Evolutionary conservation across 2,329 filamentous ascomycete genomes (phyloP), one percentile per base, ranked within the genome.

Genomic region (Xylaria sp.): DNA sequence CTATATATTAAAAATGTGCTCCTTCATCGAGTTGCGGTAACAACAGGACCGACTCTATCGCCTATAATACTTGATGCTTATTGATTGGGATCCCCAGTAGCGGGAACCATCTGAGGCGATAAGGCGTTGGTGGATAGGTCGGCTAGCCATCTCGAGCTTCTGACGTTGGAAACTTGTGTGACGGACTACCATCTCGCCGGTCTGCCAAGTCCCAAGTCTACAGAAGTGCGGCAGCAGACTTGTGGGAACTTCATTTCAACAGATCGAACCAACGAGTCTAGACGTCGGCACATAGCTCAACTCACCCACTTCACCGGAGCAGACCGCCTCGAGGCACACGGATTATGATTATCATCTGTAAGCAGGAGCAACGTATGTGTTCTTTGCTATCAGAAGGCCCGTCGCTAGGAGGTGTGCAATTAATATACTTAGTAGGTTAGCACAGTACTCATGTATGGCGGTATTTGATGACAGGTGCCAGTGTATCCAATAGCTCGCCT

Each of bases 401-500:
- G 30, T 14, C 50, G 11, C 34, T 7, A 48, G 27, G 57, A 69
- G 69, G 66, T 69, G 69, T 66, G 69, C 19, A 70, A 45, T 70
- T 69, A 70, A 69, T 67, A 62, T 64, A 27, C 24, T 27, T 27
- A 27, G 24, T 27, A 61, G 39, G 39, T 8, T 47, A 47, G 42
- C n/a, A 19, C 42, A 47, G 17, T 47, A 17, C 42, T 47, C n/a
- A 17, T 5, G 14, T 42, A 42, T 42, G 11, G 11, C 48, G 32
- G 14, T 42, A 21, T 51, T 58, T 53, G 58, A 67, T 56, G 24
- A 45, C 51, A 19, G n/a, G 53, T 56, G 48, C 45, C 34, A 36
- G 6, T 24, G 8, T 56, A 39, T 45, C 57, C 42, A 60, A 65
- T 64, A 53, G 48, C 19, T 39, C n/a, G 17, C 58, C 48, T 55